Evolutionary conservation across 176 grass and related monocot species (phyloP).

Genomic region (Avena insularis): DNA sequence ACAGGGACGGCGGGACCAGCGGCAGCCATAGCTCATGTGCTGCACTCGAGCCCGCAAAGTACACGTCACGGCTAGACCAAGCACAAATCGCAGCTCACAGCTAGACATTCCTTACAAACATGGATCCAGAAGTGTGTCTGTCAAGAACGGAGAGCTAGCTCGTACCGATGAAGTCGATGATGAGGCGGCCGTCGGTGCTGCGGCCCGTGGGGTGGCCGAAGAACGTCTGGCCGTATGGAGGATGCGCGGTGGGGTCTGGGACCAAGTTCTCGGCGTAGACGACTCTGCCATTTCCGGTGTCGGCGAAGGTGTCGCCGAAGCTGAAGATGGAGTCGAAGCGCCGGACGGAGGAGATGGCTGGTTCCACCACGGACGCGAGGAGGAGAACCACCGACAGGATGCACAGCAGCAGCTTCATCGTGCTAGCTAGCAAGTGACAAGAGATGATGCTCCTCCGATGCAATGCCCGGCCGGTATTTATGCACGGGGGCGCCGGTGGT

Average conservation of each 20-base stretch:
- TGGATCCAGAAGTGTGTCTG: not conserved
- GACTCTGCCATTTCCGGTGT: conserved; percentile 42
- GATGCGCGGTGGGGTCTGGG: not conserved
- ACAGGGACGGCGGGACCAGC: conserved; percentile 42
- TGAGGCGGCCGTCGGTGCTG: conserved; percentile 58
- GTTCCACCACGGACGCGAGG: not conserved
- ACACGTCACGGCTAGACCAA: not conserved
- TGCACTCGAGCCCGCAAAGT: not conserved
- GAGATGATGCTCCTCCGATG: not conserved
- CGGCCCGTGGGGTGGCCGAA: conserved; percentile 55
- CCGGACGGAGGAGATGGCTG: not conserved
- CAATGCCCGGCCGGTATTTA: not conserved
- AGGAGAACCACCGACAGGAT: not conserved
- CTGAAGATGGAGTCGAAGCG: conserved; percentile 34
- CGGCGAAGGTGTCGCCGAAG: conserved; percentile 48
- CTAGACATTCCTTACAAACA: not conserved
- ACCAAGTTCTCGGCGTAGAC: not conserved
- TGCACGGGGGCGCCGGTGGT: not conserved
- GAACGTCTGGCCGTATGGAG: conserved; percentile 57
- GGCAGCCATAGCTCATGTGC: conserved; percentile 45
- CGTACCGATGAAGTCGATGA: conserved; percentile 67
- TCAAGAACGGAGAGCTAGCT: not conserved
- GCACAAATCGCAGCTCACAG: not conserved
- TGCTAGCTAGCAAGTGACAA: not conserved
- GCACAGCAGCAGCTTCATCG: not conserved